phyloP scores from a whole-genome alignment of 192 early-diverging fungal genomes.

The Dissophora globulifera region DNA sequence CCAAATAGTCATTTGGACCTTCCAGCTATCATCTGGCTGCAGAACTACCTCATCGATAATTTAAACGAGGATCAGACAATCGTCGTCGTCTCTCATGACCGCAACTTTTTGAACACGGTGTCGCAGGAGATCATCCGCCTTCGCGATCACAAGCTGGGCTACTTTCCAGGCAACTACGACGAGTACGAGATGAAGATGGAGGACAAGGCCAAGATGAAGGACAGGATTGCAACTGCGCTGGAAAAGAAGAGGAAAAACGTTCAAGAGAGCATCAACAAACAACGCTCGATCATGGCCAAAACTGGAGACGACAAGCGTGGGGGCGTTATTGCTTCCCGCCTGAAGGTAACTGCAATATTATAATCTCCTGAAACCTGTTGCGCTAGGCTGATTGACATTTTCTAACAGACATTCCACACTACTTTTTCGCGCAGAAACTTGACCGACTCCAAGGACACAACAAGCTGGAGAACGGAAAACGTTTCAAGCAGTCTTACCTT shows the following conservation, averaged over 20 bases:
- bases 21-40: constrained; percentile 92
- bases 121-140: constrained; percentile 81
- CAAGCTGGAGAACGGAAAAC: constrained; percentile 73
- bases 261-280: constrained; percentile 83
- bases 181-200: constrained; percentile 82
- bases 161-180: constrained; percentile 89
- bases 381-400: no score
- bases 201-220: constrained; percentile 75
- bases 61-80: constrained; percentile 72
- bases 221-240: constrained; percentile 66
- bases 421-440: no score
- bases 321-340: constrained; percentile 77
- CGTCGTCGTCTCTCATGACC: constrained; percentile 91
- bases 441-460: constrained; percentile 72
- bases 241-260: constrained; percentile 80
- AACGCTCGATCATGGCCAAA: constrained; percentile 73
- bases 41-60: constrained; percentile 74
- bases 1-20: constrained; percentile 79
- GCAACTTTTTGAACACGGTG: constrained; percentile 84
- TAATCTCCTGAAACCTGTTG: no score
- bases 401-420: no score
- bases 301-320: constrained; percentile 88
- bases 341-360: no score
- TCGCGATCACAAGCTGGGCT: constrained; percentile 75
- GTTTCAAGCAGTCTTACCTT: constrained; percentile 72